Conservation (phyloP, 805 yeast species). For the Ogataea polymorpha region DNA sequence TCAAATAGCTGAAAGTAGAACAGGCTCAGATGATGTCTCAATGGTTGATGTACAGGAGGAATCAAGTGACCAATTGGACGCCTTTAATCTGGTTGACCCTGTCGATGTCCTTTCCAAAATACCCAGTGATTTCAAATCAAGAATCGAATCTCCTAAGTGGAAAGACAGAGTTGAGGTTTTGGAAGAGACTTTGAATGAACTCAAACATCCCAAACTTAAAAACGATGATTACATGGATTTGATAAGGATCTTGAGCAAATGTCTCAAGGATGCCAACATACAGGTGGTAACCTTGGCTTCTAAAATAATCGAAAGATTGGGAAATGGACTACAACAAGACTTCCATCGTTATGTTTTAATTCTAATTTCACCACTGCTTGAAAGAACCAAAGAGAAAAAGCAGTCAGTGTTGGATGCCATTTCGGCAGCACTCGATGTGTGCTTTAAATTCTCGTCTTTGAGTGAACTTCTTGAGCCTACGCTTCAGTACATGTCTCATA, state of each 20-base stretch:
- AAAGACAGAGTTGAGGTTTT: slow-evolving; percentile 86
- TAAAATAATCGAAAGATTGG: slow-evolving; percentile 55
- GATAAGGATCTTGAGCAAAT: slow-evolving; percentile 60
- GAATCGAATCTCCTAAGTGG: slow-evolving; percentile 72
- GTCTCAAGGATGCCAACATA: slow-evolving; percentile 84
- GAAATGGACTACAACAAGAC: slow-evolving; percentile 58
- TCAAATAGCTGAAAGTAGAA: slow-evolving; percentile 21
- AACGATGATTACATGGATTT: slow-evolving; percentile 64
- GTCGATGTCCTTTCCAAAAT: slow-evolving; percentile 62
- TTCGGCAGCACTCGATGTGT: slow-evolving; percentile 60
- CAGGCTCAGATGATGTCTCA: slow-evolving; percentile 37
- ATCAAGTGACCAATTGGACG: slow-evolving; percentile 44
- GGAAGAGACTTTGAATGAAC: slow-evolving; percentile 54
- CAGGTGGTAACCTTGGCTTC: slow-evolving; percentile 83
- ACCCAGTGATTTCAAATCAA: slow-evolving; percentile 57
- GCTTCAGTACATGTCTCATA: slow-evolving; percentile 60
- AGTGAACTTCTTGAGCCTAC: slow-evolving; percentile 59
- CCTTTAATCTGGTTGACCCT: slow-evolving; percentile 69
- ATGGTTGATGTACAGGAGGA: slow-evolving; percentile 31
- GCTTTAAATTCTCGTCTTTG: slow-evolving; percentile 50
- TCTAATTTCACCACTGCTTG: slow-evolving; percentile 63
- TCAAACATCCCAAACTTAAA: slow-evolving; percentile 51
- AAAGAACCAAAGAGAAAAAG: slow-evolving; percentile 86
- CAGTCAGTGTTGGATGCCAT: slow-evolving; percentile 71
- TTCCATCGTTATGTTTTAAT: slow-evolving; percentile 53